A percentile compares a stretch with the other conserved stretches of the same genome.
Conservation (phyloP, 2,329 filamentous ascomycete genomes). For the Xylariaceae sp. region DNA sequence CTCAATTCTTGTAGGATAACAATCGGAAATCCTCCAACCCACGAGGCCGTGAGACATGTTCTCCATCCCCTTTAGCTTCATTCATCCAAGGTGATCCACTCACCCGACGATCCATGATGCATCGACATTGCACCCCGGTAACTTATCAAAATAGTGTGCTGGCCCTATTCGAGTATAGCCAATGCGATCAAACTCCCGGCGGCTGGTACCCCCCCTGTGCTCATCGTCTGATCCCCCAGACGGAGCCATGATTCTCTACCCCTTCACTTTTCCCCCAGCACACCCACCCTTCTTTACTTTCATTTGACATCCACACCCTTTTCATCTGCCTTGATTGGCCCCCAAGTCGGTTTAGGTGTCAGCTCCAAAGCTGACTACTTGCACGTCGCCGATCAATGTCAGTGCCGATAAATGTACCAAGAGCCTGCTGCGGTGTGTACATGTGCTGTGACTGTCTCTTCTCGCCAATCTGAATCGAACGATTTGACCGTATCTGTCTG, state of each 20-base stretch:
- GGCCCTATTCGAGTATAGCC: slow-evolving; percentile 1
- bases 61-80: not conserved
- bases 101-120: slow-evolving; percentile 1
- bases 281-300: not conserved
- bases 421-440: not conserved
- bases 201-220: not conserved
- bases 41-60: slow-evolving; percentile 1
- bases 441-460: slow-evolving; percentile 11
- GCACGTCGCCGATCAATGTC: not conserved
- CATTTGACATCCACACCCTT: not conserved
- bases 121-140: not conserved
- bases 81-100: not conserved
- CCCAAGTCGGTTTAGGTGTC: not conserved
- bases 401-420: not conserved
- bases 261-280: not conserved
- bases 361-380: not conserved
- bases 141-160: not conserved
- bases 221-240: not conserved
- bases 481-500: not conserved
- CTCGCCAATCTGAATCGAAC: slow-evolving; percentile 4
- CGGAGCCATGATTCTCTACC: not conserved
- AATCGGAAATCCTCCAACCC: not conserved
- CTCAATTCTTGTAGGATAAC: not conserved
- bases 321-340: not conserved
- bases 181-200: slow-evolving; percentile 2